phyloP scores from a whole-genome alignment of 768 basidiomycete species.

The Lentinula sp. region DNA sequence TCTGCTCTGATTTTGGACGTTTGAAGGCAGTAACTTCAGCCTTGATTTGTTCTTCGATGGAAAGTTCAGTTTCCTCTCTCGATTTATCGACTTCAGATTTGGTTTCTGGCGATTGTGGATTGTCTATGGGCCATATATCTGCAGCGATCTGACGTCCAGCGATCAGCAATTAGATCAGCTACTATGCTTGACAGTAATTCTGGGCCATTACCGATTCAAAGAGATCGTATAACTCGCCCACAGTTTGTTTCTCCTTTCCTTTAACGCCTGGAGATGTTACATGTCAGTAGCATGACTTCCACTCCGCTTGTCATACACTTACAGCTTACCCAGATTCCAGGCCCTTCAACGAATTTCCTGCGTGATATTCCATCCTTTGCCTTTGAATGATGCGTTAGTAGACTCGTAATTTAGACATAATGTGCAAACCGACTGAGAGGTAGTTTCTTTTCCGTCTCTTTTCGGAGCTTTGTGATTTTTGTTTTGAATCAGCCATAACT shows the following conservation, averaged over 20 bases:
- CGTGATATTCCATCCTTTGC: constrained; percentile 62
- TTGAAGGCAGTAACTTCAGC: constrained; percentile 70
- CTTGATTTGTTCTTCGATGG: constrained; percentile 62
- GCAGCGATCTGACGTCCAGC: constrained; percentile 47
- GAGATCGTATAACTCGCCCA: constrained; percentile 72
- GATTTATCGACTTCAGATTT: constrained; percentile 23
- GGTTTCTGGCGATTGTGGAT: constrained; percentile 15
- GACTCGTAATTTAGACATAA: not conserved
- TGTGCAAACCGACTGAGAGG: constrained; percentile 33
- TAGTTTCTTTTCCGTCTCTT: constrained; percentile 41
- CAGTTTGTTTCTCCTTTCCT: constrained; percentile 75
- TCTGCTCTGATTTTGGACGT: constrained; percentile 51
- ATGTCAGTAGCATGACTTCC: not conserved
- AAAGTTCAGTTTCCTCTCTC: constrained; percentile 29
- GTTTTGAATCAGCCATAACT: constrained; percentile 20
- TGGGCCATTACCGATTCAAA: constrained; percentile 59
- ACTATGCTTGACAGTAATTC: not conserved
- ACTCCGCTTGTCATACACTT: constrained; percentile 14
- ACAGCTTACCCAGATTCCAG: constrained; percentile 84
- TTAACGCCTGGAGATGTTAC: constrained; percentile 43
- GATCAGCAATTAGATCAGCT: not conserved
- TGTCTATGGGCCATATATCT: constrained; percentile 60
- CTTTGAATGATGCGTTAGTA: not conserved
- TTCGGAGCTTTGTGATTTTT: constrained; percentile 17
- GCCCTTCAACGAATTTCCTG: constrained; percentile 65